phyloP scores from a whole-genome alignment of 768 basidiomycete genomes.

The Mycena rebaudengoi region DNA sequence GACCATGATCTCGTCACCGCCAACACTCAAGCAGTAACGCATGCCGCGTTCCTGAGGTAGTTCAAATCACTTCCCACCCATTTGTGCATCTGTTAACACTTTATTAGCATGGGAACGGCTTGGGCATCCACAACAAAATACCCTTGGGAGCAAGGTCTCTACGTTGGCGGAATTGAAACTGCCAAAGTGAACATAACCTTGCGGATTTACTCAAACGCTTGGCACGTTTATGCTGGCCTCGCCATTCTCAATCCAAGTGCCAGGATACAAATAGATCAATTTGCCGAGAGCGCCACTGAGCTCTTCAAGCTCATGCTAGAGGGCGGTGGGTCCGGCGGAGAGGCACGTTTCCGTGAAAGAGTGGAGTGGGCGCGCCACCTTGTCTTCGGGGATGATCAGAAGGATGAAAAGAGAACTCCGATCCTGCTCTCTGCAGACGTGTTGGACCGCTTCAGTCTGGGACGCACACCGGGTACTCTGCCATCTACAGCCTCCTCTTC shows the following conservation, averaged over 20 bases:
- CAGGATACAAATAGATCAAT: constrained; percentile 89
- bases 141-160: constrained; percentile 96
- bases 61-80: constrained; percentile 8
- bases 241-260: constrained; percentile 96
- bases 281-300: constrained; percentile 83
- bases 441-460: constrained; percentile 90
- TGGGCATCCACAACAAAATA: constrained; percentile 83
- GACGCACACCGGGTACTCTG: constrained; percentile 40
- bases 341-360: constrained; percentile 67
- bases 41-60: constrained; percentile 96
- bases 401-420: constrained; percentile 51
- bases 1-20: constrained; percentile 97
- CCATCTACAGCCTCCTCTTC: constrained; percentile 22
- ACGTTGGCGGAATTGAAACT: constrained; percentile 97
- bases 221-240: constrained; percentile 99
- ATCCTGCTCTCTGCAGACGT: constrained; percentile 87
- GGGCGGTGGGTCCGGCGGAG: constrained; percentile 48
- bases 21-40: constrained; percentile 98
- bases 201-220: constrained; percentile 96
- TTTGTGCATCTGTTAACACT: constrained; percentile 2
- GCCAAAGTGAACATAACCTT: constrained; percentile 97
- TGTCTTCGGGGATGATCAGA: constrained; percentile 71
- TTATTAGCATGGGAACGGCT: constrained; percentile 92
- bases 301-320: constrained; percentile 96
- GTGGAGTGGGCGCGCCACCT: constrained; percentile 76